These are phyloP conservation scores for Biscogniauxia marginata DNA, from an alignment of 2,329 filamentous ascomycete genomes.

Conservation along the genomic window DNA sequence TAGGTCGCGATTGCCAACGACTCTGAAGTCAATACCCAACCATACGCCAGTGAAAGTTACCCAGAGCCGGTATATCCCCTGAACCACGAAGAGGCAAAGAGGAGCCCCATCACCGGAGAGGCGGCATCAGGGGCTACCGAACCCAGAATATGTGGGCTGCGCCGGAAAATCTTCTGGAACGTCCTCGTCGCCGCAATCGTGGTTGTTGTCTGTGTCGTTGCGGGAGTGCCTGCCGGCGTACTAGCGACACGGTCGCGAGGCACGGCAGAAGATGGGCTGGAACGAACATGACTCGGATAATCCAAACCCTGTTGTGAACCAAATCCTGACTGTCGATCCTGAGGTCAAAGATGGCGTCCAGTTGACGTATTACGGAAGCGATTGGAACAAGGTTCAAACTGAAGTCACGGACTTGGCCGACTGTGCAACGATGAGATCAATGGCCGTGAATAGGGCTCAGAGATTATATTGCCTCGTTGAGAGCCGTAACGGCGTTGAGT, in stretches of 20 bases:
- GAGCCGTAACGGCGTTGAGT: constrained; percentile 14
- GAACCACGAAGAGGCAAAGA: background rate
- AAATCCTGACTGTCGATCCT: constrained; percentile 30
- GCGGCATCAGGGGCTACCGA: background rate
- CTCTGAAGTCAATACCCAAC: background rate
- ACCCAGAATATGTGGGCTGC: constrained; percentile 17
- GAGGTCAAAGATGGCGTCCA: constrained; percentile 24
- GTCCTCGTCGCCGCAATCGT: constrained; percentile 7
- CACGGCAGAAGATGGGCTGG: constrained; percentile 19
- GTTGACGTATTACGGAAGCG: constrained; percentile 24
- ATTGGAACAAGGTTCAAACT: constrained; percentile 14
- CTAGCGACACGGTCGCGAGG: background rate
- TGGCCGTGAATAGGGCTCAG: constrained; percentile 22
- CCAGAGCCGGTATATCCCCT: background rate
- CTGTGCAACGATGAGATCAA: constrained; percentile 18
- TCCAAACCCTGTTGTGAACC: constrained; percentile 25
- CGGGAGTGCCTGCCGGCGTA: constrained; percentile 13
- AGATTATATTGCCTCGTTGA: constrained; percentile 28
- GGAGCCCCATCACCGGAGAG: background rate
- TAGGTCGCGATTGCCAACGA: background rate
- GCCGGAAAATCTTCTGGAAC: constrained; percentile 16
- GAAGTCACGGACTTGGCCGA: constrained; percentile 18
- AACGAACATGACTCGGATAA: constrained; percentile 25
- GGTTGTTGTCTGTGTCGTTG: constrained; percentile 11
- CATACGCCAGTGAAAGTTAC: background rate